Evolutionary conservation across 345 rosid genomes (phyloP), one percentile per base, ranked within the genome.

Genomic region (Rhodomyrtus tomentosa): DNA sequence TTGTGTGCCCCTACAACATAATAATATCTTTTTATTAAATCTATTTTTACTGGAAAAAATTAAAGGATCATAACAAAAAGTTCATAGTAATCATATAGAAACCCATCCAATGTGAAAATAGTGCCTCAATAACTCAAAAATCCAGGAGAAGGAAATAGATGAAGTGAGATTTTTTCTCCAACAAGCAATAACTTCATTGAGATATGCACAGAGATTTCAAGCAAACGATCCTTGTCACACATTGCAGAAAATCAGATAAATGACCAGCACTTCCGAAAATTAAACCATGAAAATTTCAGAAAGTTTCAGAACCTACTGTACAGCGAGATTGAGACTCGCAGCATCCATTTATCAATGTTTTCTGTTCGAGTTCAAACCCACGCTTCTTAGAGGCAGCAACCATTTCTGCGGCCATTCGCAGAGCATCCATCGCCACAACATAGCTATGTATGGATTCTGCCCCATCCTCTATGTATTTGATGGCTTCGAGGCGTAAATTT

Each of bases 381-480:
- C 85, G 90, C 85, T 81, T 91, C 85, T 87, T 94, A 36, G 89
- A 89, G 59, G 88, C 85, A 84, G 91, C 89, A 68, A 95, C 93
- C 90, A 89, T 95, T 82, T 88, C 92, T 25, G 93, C 84, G 82
- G 98, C 98, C 80, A 93, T 94, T 86, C 90, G 92, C 84, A 95
- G 87, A 59, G 95, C 94, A 86, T 87, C 90, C 93, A 93, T 91
- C 7, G 98, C 96, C 85, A 91, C 93, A 85, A 92, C 88, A 88
- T 95, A 95, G 16, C 89, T 81, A 80, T 92, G 92, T 56, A 92
- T 89, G 15, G 98, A 93, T 86, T 95, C 92, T 45, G 96, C 93
- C 10, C 98, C 98, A 81, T 94, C 96, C 86, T 95, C 98, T 24
- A 93, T 92, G 87, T 89, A 95, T 89, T 92, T 94, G 83, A 92